Base-by-base conservation (phyloP, 495 filamentous ascomycete species). In the Rhypophila decipiens region DNA sequence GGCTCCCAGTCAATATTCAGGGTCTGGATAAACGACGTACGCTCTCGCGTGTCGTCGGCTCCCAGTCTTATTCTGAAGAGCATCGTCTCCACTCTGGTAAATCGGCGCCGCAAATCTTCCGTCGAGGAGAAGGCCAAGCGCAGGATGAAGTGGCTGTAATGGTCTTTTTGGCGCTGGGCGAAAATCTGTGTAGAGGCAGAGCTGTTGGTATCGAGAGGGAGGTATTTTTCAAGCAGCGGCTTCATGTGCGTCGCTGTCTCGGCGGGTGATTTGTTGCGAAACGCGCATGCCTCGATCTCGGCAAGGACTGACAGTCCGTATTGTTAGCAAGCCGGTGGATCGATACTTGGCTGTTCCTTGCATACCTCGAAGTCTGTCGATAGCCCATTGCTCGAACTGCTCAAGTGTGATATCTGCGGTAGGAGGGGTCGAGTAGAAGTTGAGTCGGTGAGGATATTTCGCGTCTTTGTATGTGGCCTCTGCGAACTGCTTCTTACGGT, bases 351-450 rank as follows among this genome's bases (percentile, higher is more conserved):
- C 19, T 23, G 21, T 8, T 9, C 35, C 8, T 5, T 8, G 52
- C 67, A 43, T 70, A 93, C 89, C 71, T 56, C 85, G 83, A 49
- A 99, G 57, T 39, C 94, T 78, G 58, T 94, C 83, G 56, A 99
- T 96, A n/a, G 91, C 94, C 94, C 94, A 99, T 78, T 95, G 87
- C 59, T 99, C 94, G 59, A 99, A 99, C 57, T 97, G 80, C 64
- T 99, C 94, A 38, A 99, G 83, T 3, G 88, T 95, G 65, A 99
- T 89, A 55, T 99, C 94, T 20, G 84, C 84, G 1, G 89, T 95
- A 0, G 94, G 94, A 24, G 94, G 90, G 18, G 75, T 74, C 21
- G 77, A 76, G 70, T 99, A 99, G 68, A 96, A 87, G 72, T 91
- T 99, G 55, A 99, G 75, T 44, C 89, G 84, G 68, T 93, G 78